Percentiles rank a stretch among this genome's conserved stretches.
These are phyloP conservation scores for Pseudozyma pruni DNA, from an alignment of 1,284 basidiomycete genomes.

Conservation along the genomic window DNA sequence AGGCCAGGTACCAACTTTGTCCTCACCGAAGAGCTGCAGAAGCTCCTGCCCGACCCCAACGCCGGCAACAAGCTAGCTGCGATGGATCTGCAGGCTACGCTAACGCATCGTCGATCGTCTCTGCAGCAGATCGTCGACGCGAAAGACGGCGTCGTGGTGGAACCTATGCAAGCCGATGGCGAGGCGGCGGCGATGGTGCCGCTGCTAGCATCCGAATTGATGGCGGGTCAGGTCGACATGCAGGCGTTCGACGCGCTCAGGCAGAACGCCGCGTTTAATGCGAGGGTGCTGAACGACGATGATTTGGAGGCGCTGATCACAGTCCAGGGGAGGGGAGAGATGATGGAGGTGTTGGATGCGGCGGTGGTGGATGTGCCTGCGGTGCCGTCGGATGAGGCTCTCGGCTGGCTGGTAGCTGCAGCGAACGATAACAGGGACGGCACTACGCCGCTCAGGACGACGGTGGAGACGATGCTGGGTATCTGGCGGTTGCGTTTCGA, in stretches of 20 bases:
- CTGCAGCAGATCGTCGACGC: constrained; percentile 14
- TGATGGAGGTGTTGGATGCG: constrained; percentile 6
- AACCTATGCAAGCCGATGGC: constrained; percentile 38
- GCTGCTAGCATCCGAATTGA: constrained; percentile 20
- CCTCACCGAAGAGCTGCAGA: constrained; percentile 31
- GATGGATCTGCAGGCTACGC: constrained; percentile 14
- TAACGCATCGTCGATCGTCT: constrained; percentile 16
- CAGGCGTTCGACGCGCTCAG: constrained; percentile 26
- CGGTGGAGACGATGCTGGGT: neutral
- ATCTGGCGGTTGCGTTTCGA: constrained; percentile 11
- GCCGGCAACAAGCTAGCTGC: constrained; percentile 9
- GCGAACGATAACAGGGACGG: neutral
- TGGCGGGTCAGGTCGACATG: constrained; percentile 20
- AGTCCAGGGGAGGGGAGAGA: neutral
- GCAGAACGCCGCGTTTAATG: constrained; percentile 36
- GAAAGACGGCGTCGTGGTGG: constrained; percentile 11
- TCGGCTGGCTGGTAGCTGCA: constrained; percentile 12
- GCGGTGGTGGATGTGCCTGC: constrained; percentile 10
- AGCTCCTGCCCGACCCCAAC: constrained; percentile 17
- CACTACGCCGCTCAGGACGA: neutral
- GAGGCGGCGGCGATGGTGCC: constrained; percentile 38
- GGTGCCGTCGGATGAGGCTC: constrained; percentile 17
- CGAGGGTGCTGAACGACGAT: constrained; percentile 41
- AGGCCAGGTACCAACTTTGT: constrained; percentile 49
- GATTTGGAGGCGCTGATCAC: constrained; percentile 34